Evolutionary conservation across 2,329 filamentous ascomycete genomes (phyloP).

Genomic region (Aspergillus terreus): DNA sequence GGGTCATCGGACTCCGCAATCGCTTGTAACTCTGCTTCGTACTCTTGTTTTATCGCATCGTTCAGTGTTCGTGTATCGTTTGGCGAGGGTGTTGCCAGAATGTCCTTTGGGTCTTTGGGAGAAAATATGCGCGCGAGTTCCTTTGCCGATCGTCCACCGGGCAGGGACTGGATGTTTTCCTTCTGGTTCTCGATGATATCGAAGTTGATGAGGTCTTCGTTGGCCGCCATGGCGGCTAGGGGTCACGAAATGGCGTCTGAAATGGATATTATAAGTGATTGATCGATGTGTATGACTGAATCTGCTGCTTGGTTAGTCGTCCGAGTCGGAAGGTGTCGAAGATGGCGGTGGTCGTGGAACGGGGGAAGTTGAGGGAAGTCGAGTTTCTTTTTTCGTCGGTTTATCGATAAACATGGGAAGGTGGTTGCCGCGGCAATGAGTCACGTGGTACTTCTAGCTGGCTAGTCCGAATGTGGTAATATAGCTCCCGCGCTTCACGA

Average conservation of each 20-base stretch:
- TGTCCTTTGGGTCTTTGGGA: slow-evolving; percentile 42
- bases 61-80: slow-evolving; percentile 73
- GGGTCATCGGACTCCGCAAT: slow-evolving; percentile 90
- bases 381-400: slow-evolving; percentile 12
- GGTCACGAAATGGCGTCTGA: slow-evolving; percentile 36
- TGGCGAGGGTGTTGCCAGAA: slow-evolving; percentile 61
- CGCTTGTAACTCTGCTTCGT: slow-evolving; percentile 74
- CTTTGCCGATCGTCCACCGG: slow-evolving; percentile 81
- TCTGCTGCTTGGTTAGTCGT: not conserved
- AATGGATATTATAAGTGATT: not conserved
- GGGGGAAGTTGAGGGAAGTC: not conserved
- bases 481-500: slow-evolving; percentile 3
- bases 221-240: slow-evolving; percentile 41
- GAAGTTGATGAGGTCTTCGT: slow-evolving; percentile 58
- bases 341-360: slow-evolving; percentile 3
- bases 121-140: slow-evolving; percentile 76
- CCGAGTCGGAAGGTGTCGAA: slow-evolving; percentile 2
- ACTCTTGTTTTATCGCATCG: slow-evolving; percentile 75
- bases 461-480: slow-evolving; percentile 9
- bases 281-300: not conserved
- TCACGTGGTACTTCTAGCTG: slow-evolving; percentile 20
- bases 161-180: slow-evolving; percentile 94
- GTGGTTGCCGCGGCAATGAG: slow-evolving; percentile 29
- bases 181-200: slow-evolving; percentile 94
- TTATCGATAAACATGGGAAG: slow-evolving; percentile 37